These are phyloP conservation scores for Lentinula sp. DNA, from an alignment of 768 basidiomycete genomes.

Conservation along the genomic window DNA sequence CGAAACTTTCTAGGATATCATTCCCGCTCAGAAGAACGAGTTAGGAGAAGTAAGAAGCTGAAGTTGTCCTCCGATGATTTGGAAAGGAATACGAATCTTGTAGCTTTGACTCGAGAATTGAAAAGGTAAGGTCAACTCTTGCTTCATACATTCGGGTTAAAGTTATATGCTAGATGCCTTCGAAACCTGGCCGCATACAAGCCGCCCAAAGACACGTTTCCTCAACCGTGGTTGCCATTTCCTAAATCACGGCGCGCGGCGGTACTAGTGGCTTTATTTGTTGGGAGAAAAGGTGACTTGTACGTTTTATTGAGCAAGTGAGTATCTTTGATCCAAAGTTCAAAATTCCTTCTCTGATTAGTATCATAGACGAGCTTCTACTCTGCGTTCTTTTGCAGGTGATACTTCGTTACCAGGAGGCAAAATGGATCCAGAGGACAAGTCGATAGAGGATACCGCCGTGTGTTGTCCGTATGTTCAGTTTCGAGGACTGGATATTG, in stretches of 20 bases:
- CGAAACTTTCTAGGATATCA: constrained; percentile 3
- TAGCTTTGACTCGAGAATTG: not conserved
- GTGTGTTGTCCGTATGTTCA: constrained; percentile 33
- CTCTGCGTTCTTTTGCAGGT: constrained; percentile 72
- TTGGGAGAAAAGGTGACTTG: constrained; percentile 77
- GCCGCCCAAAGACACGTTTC: constrained; percentile 22
- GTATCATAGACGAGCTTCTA: constrained; percentile 59
- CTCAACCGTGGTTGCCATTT: constrained; percentile 25
- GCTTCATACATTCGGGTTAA: not conserved
- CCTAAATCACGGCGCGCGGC: constrained; percentile 64
- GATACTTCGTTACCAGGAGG: constrained; percentile 90
- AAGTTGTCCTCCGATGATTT: not conserved
- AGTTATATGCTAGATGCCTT: constrained; percentile 38
- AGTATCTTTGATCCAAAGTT: constrained; percentile 18
- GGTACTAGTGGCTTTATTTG: constrained; percentile 79
- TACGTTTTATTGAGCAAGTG: constrained; percentile 83
- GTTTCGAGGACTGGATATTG: not conserved
- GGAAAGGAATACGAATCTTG: not conserved
- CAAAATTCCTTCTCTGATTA: not conserved
- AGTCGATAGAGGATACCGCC: constrained; percentile 71
- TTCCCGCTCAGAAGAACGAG: not conserved
- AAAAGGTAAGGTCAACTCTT: not conserved
- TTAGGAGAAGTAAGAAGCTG: not conserved
- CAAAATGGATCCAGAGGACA: constrained; percentile 65
- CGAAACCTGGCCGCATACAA: constrained; percentile 46